Evolutionary conservation across 345 rosid species (phyloP), one percentile per base, ranked within the genome.

Genomic region (Aurinia saxatilis): DNA sequence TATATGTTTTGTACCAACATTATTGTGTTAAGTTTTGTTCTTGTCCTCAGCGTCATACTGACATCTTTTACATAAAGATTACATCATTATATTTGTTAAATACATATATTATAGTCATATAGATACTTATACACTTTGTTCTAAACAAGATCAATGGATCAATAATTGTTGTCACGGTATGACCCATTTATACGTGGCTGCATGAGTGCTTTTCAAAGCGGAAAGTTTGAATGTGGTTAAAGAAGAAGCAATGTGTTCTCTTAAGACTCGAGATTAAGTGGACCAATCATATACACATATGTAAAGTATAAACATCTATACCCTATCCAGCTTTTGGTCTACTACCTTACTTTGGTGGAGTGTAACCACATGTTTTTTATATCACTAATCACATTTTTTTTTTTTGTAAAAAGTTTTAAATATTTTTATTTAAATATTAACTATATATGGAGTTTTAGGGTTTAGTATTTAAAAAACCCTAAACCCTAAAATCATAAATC

Each of bases 211-310:
- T 35, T 36, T 12, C 66, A 6, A 60, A 51, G 15, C 21, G 33
- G 50, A 39, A n/a, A 63, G 21, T 39, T 63, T 50, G 41, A 30
- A 27, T 18, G 48, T 16, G 58, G 40, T 63, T 50, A 50, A n/a
- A 27, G 31, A 39, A 63, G 57, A 21, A 63, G 58, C 50, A 30
- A 50, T 38, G 58, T 50, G 30, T 63, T 50, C 49, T 16, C 56
- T 48, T 14, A 35, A 1, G 19, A 61, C 56, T 61, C 46, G 66
- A 61, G 8, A 21, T 15, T 25, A 36, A 29, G 47, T 61, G 66
- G 66, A 48, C 66, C 37, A 37, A 37, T 15, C 8, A 34, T 16
- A 51, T 31, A 3, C 31, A 47, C 16, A 11, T 10, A 45, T 45
- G 9, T 45, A 45, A 19, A 2, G 5, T 45, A 19, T 19, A n/a